Conservation (phyloP, 768 basidiomycete genomes). For the Boletus reticuloceps region DNA sequence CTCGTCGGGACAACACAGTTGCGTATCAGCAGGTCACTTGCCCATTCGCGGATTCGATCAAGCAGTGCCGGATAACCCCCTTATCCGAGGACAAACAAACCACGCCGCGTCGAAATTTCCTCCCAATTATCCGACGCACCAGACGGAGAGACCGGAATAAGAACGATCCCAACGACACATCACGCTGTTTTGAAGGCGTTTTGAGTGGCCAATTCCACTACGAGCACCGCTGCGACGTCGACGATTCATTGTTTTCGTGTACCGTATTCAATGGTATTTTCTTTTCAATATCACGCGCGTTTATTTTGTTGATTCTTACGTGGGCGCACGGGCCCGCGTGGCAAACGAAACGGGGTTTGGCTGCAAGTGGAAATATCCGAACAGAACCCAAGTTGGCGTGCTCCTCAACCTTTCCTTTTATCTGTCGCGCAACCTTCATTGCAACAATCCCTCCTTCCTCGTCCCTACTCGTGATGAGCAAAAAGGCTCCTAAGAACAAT, state of each 20-base stretch:
- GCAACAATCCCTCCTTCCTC: conserved; percentile 15
- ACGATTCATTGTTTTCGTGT: conserved; percentile 27
- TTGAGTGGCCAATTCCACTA: conserved; percentile 10
- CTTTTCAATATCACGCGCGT: conserved; percentile 28
- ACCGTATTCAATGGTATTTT: conserved; percentile 30
- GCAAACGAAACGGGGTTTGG: conserved; percentile 38
- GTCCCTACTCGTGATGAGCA: conserved; percentile 38
- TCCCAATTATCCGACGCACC: neutral
- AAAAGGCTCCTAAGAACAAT: conserved; percentile 46
- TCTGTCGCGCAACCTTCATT: conserved; percentile 32
- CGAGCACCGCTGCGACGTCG: conserved; percentile 19
- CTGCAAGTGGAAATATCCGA: conserved; percentile 40
- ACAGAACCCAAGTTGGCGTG: conserved; percentile 38
- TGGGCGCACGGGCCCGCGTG: conserved; percentile 40
- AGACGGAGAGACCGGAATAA: neutral
- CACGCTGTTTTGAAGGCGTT: conserved; percentile 11
- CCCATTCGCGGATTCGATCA: conserved; percentile 20
- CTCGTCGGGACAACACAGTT: neutral
- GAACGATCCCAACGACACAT: neutral
- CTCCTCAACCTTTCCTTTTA: conserved; percentile 41
- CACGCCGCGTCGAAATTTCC: conserved; percentile 14
- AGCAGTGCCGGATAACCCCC: conserved; percentile 20
- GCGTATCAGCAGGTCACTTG: conserved; percentile 1
- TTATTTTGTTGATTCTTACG: conserved; percentile 38
- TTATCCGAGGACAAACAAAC: conserved; percentile 34